Base-by-base conservation (phyloP, 768 basidiomycete species). In the Podaxis sp. region DNA sequence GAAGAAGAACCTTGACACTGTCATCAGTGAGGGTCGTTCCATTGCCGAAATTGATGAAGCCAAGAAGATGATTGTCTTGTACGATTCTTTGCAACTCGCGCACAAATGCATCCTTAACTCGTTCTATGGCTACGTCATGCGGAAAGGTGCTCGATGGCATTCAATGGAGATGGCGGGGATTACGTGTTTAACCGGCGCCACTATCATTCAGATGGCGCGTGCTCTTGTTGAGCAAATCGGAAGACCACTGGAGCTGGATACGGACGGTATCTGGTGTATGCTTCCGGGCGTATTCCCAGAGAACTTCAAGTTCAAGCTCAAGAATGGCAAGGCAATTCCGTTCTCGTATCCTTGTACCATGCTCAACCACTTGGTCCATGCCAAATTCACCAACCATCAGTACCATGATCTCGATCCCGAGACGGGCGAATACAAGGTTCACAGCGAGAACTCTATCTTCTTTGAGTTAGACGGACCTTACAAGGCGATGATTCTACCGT, bases 151-250 rank as follows among this genome's bases (percentile, higher is more conserved):
- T 17, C 82, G 97, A 33, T 99, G 97, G 97, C 96, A 98, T 74
- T 99, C 96, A 30, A 98, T 99, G 97, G 97, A 99, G 79, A 99
- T 99, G 97, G 97, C 97, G 0, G 97, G 97, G 6, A 98, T 99
- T 65, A 99, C 97, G 11, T 99, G 97, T 77, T 80, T 99, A 57
- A 99, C 97, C 0, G 97, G 97, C 44, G 95, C 97, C 20, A 93
- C 87, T 5, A 99, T 99, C 78, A 99, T 99, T 68, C 96, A 99
- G 73, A 96, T 99, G 94, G 96, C 97, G 13, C 87, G 97, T 40
- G 90, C 95, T 62, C 83, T 99, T 33, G 97, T 99, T 22, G 97
- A 99, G 69, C 94, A 97, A 76, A 95, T 99, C 59, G 97, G 97
- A 2, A 88, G 97, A 7, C 97, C 97, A 1, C 86, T 99, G 56